Percentiles rank a stretch among this genome's conserved stretches.
phyloP scores from a whole-genome alignment of 345 rosid species.

The Triadica sebifera region DNA sequence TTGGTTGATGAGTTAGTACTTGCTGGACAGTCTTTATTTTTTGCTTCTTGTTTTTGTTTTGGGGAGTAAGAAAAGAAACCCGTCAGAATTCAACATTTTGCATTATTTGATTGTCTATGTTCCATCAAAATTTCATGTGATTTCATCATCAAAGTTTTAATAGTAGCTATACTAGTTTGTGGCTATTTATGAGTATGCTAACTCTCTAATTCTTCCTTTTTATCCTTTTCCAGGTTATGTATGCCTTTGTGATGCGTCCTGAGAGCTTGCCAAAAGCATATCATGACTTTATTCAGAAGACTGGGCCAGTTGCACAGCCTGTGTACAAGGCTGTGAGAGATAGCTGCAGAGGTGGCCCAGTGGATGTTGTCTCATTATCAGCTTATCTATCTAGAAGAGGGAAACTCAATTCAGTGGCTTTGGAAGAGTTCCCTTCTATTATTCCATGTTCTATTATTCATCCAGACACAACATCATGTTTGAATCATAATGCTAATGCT shows the following conservation, averaged over 20 bases:
- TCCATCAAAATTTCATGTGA: background rate
- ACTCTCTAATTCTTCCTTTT: background rate
- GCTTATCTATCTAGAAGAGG: constrained; percentile 55
- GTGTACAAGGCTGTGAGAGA: constrained; percentile 92
- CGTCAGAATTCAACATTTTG: background rate
- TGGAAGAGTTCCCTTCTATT: constrained; percentile 77
- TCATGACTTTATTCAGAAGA: constrained; percentile 91
- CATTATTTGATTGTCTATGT: background rate
- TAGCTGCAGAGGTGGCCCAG: constrained; percentile 82
- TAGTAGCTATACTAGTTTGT: background rate
- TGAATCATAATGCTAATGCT: constrained; percentile 81
- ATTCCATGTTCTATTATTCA: constrained; percentile 91
- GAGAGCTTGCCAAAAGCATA: constrained; percentile 97
- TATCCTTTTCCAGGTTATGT: constrained; percentile 41
- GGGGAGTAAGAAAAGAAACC: background rate
- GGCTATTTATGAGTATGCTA: background rate
- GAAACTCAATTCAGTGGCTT: constrained; percentile 46
- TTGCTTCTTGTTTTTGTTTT: no score
- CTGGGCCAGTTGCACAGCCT: constrained; percentile 90
- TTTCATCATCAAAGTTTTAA: background rate
- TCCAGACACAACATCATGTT: constrained; percentile 75
- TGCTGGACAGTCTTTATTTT: background rate
- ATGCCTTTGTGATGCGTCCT: constrained; percentile 37
- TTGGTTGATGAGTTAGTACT: background rate
- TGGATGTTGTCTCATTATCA: constrained; percentile 70